phyloP scores from a whole-genome alignment of 1,284 basidiomycete species.

The Pascua sp. region DNA sequence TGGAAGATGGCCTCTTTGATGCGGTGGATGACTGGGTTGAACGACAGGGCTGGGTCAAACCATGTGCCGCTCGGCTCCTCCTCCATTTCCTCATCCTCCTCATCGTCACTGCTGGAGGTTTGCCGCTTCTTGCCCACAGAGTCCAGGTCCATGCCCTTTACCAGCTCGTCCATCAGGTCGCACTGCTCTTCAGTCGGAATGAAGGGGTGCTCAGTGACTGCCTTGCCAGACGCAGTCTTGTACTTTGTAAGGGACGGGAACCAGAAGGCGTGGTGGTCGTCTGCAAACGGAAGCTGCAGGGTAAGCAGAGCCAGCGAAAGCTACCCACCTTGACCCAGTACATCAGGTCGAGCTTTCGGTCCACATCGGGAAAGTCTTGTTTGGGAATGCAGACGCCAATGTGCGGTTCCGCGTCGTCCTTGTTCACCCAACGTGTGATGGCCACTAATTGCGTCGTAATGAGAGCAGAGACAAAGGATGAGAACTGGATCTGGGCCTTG shows the following conservation, averaged over 20 bases:
- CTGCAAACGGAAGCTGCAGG: conserved; percentile 82
- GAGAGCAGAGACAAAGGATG: conserved; percentile 82
- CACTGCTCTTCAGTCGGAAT: conserved; percentile 77
- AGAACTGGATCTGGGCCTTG: conserved; percentile 75
- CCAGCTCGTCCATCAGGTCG: conserved; percentile 77
- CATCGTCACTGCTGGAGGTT: not conserved
- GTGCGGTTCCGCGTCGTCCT: conserved; percentile 71
- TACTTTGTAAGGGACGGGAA: conserved; percentile 78
- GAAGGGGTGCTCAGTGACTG: conserved; percentile 69
- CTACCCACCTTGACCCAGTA: conserved; percentile 72
- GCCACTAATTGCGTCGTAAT: conserved; percentile 62
- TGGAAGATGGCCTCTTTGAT: conserved; percentile 90
- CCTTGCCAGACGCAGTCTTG: conserved; percentile 70
- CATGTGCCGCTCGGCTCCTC: conserved; percentile 53
- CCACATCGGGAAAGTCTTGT: conserved; percentile 52
- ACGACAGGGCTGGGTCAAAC: conserved; percentile 73
- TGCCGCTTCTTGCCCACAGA: conserved; percentile 52
- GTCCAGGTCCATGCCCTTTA: conserved; percentile 82
- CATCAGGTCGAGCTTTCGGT: conserved; percentile 66
- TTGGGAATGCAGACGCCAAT: conserved; percentile 72
- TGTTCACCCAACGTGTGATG: conserved; percentile 73
- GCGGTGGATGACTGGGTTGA: conserved; percentile 85
- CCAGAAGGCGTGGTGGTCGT: conserved; percentile 81
- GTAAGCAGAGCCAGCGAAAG: conserved; percentile 1
- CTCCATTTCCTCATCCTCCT: conserved; percentile 25